phyloP scores from a whole-genome alignment of 2,329 filamentous ascomycete genomes.

The Pseudogymnoascus sp. region DNA sequence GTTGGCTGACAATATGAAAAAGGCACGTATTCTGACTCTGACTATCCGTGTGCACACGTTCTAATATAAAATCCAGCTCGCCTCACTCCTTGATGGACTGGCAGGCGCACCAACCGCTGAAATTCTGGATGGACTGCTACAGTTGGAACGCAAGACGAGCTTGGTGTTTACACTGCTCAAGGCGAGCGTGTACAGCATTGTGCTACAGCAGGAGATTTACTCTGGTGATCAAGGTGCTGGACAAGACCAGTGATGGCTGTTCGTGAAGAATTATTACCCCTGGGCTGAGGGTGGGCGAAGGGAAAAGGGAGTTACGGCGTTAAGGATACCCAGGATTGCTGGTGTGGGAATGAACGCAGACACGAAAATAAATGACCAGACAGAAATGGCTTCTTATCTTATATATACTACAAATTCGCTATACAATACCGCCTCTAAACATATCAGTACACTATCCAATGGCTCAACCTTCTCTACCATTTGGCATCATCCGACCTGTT shows the following conservation, averaged over 20 bases:
- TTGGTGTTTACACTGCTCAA: slow-evolving; percentile 93
- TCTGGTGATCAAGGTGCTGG: slow-evolving; percentile 48
- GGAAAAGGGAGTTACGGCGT: background rate
- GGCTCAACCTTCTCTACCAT: background rate
- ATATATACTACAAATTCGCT: slow-evolving; percentile 10
- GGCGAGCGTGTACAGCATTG: slow-evolving; percentile 97
- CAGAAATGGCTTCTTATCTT: slow-evolving; percentile 1
- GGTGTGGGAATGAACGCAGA: background rate
- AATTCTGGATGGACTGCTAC: slow-evolving; percentile 77
- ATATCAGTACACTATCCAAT: background rate
- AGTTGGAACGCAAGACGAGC: slow-evolving; percentile 89
- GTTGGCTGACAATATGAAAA: slow-evolving; percentile 83
- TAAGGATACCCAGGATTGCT: slow-evolving; percentile 3
- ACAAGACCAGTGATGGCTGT: slow-evolving; percentile 23
- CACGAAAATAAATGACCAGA: background rate
- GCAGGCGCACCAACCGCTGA: slow-evolving; percentile 67
- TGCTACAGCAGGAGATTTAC: slow-evolving; percentile 92
- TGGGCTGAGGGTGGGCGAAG: background rate
- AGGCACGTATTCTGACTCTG: slow-evolving; percentile 43
- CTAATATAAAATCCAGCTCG: slow-evolving; percentile 41
- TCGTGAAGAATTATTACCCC: background rate
- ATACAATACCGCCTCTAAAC: slow-evolving; percentile 3
- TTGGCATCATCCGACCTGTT: background rate
- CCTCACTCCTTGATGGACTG: slow-evolving; percentile 53
- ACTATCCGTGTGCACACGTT: background rate